Conservation (phyloP, 257 asterid species). For the Salvia rosmarinus region DNA sequence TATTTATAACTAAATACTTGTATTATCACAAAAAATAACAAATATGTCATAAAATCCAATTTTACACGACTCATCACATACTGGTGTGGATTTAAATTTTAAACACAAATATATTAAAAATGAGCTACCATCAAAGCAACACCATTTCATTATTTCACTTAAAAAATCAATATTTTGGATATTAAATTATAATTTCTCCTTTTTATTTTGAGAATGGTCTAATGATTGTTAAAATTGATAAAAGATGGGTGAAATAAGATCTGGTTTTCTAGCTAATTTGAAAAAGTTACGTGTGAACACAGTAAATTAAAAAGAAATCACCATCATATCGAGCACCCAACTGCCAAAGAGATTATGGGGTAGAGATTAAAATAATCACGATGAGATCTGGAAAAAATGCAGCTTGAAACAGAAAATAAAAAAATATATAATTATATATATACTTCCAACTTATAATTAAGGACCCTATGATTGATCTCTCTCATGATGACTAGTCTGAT, state of each 20-base stretch:
- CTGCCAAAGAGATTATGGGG: conserved; percentile 27
- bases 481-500: conserved; percentile 41
- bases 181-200: no score
- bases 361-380: conserved; percentile 13
- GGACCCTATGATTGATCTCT: conserved; percentile 43
- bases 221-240: no score
- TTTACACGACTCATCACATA: no score
- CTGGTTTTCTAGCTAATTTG: not conserved
- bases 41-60: no score
- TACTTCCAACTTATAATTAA: conserved; percentile 32
- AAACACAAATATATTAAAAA: no score
- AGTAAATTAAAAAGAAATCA: not conserved
- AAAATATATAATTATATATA: not conserved
- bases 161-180: no score
- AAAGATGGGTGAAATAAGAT: not conserved
- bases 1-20: no score
- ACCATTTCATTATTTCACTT: no score
- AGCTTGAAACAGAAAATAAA: conserved; percentile 21
- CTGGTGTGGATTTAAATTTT: no score
- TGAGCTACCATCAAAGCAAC: no score
- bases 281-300: not conserved
- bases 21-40: no score
- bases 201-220: no score
- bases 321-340: conserved; percentile 21
- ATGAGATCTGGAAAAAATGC: conserved; percentile 40